Evolutionary conservation across 257 asterid genomes (phyloP), one percentile per base, ranked within the genome.

Genomic region (Eucommia ulmoides): DNA sequence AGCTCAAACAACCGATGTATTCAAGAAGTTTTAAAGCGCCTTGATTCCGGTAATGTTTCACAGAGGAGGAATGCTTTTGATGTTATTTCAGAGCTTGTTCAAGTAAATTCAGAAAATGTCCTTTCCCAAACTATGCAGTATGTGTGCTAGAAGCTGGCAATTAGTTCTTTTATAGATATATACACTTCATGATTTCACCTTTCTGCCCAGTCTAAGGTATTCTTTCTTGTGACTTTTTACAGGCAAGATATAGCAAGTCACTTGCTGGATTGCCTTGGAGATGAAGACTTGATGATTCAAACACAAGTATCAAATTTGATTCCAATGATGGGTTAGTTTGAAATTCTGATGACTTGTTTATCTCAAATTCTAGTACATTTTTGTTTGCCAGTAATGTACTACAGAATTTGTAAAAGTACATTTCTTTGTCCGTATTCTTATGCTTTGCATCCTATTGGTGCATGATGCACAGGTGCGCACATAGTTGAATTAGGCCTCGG

Each of bases 41-140:
- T 74, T 56, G 53, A 22, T 70, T 71, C 87, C 4, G 72, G 75
- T 54, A 74, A 58, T 66, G 61, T 48, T 53, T 68, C 84, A 41
- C 94, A 65, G 66, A 80, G 80, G 72, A 81, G 62, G 72, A 88
- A 88, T 81, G 94, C 80, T 54, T 53, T 77, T 66, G 95, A 81
- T 69, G 58, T 84, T 53, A 65, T 88, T 62, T 71, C 84, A 33
- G 77, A 79, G 57, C 66, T 88, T 53, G 59, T 84, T 53, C 72
- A 70, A 55, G 62, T 65, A 33, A 82, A 69, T 42, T 58, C 88
- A 26, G 75, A 22, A 52, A 59, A 54, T 41, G 47, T 80, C 65
- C 79, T 74, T 63, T 45, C 84, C 46, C 74, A 60, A 52, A 59
- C 58, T 16, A 74, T 68, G 49, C 74, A 94, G 94, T 88, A 66